phyloP scores from a whole-genome alignment of 805 yeast genomes.

The Yarrowia osloensis region DNA sequence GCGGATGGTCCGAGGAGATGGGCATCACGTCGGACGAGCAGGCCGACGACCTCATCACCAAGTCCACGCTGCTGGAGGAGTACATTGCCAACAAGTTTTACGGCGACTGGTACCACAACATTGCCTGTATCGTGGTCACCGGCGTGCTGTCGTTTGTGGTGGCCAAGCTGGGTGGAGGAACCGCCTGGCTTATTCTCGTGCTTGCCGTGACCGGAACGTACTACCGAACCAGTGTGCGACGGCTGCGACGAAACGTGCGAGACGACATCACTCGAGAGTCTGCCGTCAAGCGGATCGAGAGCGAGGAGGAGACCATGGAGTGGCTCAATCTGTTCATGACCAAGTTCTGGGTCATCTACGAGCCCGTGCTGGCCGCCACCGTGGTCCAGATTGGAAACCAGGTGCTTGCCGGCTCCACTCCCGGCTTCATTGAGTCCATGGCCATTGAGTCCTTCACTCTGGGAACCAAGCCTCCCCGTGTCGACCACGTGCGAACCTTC shows the following conservation, averaged over 20 bases:
- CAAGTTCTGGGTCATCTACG: constrained; percentile 88
- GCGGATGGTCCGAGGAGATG: constrained; percentile 78
- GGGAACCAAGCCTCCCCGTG: constrained; percentile 94
- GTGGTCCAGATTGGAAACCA: constrained; percentile 86
- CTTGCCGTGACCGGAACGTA: constrained; percentile 61
- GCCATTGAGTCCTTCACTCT: constrained; percentile 88
- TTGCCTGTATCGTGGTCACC: constrained; percentile 67
- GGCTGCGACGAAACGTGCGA: constrained; percentile 71
- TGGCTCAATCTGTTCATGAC: constrained; percentile 90
- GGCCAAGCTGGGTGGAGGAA: constrained; percentile 73
- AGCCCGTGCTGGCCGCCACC: constrained; percentile 84
- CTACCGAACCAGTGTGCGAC: constrained; percentile 81
- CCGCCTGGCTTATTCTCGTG: constrained; percentile 80
- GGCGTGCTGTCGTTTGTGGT: constrained; percentile 73
- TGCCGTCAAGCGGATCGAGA: constrained; percentile 76
- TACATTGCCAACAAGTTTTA: constrained; percentile 72
- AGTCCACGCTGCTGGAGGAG: constrained; percentile 72
- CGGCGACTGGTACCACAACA: constrained; percentile 96
- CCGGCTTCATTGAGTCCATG: constrained; percentile 77
- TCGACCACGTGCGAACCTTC: constrained; percentile 85
- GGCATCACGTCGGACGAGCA: constrained; percentile 62
- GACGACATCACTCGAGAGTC: constrained; percentile 85
- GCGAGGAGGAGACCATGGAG: constrained; percentile 90
- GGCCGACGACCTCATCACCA: constrained; percentile 64
- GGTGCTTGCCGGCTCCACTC: constrained; percentile 75